phyloP scores from a whole-genome alignment of 1,139 yeast species.

The Kodamaea sp. region DNA sequence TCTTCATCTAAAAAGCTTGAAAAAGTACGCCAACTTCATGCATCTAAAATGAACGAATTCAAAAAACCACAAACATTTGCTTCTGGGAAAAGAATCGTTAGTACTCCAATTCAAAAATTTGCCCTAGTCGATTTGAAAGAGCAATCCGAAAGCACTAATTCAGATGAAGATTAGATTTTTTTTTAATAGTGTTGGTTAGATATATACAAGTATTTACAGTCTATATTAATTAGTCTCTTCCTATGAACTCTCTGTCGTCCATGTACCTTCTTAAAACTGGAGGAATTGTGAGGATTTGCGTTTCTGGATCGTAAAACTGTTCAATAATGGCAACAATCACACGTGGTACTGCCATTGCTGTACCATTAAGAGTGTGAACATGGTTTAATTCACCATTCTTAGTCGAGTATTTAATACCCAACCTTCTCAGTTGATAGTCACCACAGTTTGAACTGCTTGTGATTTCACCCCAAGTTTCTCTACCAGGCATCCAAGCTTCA shows the following conservation, averaged over 20 bases:
- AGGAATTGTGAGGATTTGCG: constrained; percentile 62
- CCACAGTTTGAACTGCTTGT: constrained; percentile 91
- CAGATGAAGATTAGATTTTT: constrained; percentile 18
- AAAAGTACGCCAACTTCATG: constrained; percentile 32
- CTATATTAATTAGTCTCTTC: neutral
- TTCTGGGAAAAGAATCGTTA: constrained; percentile 27
- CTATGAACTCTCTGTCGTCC: constrained; percentile 52
- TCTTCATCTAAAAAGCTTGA: constrained; percentile 13
- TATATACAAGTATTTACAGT: constrained; percentile 6
- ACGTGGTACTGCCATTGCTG: constrained; percentile 94
- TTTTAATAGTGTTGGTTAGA: constrained; percentile 5
- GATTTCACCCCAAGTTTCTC: constrained; percentile 90
- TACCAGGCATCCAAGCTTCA: constrained; percentile 99
- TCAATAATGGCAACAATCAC: constrained; percentile 85
- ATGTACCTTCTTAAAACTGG: constrained; percentile 60
- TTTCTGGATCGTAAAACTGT: constrained; percentile 64
- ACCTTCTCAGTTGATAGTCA: constrained; percentile 84
- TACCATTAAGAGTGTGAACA: constrained; percentile 88
- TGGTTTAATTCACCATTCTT: constrained; percentile 37
- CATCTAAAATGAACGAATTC: constrained; percentile 23
- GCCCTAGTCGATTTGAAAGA: constrained; percentile 6
- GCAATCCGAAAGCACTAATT: constrained; percentile 12
- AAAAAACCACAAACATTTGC: constrained; percentile 6
- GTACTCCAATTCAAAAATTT: constrained; percentile 24
- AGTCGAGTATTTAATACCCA: constrained; percentile 56